These are phyloP conservation scores for Penicillium oxalicum DNA, from an alignment of 2,329 filamentous ascomycete genomes.

Conservation along the genomic window DNA sequence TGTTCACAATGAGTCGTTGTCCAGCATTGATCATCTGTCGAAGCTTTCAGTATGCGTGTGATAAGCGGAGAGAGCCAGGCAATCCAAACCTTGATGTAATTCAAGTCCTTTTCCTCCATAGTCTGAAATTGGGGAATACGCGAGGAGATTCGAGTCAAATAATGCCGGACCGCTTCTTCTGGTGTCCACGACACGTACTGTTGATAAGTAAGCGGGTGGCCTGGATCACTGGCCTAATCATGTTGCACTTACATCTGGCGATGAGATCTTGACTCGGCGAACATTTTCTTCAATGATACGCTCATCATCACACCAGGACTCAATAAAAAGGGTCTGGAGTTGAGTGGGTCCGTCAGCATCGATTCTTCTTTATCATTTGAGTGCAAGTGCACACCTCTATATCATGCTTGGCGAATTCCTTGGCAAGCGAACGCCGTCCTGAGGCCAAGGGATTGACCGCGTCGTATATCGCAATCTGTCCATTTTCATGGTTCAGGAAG, in stretches of 20 bases:
- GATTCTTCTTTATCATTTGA: too few species aligned
- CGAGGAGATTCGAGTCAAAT: slow-evolving; percentile 80
- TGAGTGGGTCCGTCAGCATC: slow-evolving; percentile 2
- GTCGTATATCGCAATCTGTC: slow-evolving; percentile 97
- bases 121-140: slow-evolving; percentile 95
- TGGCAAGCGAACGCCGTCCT: slow-evolving; percentile 76
- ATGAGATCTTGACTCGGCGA: slow-evolving; percentile 94
- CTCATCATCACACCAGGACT: slow-evolving; percentile 90
- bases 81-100: slow-evolving; percentile 71
- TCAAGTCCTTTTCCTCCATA: slow-evolving; percentile 88
- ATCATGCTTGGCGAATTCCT: slow-evolving; percentile 96
- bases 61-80: neutral
- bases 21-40: slow-evolving; percentile 88
- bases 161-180: slow-evolving; percentile 86
- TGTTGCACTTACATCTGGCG: slow-evolving; percentile 67
- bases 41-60: neutral
- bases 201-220: slow-evolving; percentile 4
- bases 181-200: slow-evolving; percentile 87
- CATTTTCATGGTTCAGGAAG: slow-evolving; percentile 94
- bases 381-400: slow-evolving; percentile 59
- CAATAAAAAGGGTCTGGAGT: slow-evolving; percentile 81
- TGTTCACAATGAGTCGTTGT: slow-evolving; percentile 89
- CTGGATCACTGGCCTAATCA: slow-evolving; percentile 1
- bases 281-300: slow-evolving; percentile 94
- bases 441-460: slow-evolving; percentile 87